These are phyloP conservation scores for Nicotiana undulata DNA, from an alignment of 257 asterid species.

Conservation along the genomic window DNA sequence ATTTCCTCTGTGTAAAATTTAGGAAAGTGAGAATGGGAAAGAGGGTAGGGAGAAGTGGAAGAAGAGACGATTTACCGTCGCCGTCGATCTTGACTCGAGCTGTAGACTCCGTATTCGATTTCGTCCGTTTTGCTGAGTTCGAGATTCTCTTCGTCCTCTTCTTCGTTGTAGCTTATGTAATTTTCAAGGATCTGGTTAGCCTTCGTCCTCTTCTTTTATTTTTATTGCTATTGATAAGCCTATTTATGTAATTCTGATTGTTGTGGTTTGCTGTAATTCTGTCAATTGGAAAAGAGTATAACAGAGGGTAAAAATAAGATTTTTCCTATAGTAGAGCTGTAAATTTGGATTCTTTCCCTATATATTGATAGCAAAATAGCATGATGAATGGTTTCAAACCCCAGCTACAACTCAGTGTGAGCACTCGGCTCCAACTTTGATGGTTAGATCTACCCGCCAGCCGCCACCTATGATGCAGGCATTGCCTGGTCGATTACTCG, in stretches of 20 bases:
- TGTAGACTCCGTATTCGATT: slow-evolving; percentile 55
- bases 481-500: too few species aligned
- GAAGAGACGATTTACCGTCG: slow-evolving; percentile 15
- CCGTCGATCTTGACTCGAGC: slow-evolving; percentile 52
- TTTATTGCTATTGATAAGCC: too few species aligned
- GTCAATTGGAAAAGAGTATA: too few species aligned
- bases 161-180: slow-evolving; percentile 54
- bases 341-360: too few species aligned
- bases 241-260: too few species aligned
- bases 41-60: slow-evolving; percentile 4
- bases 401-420: too few species aligned
- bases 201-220: not conserved
- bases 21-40: slow-evolving; percentile 11
- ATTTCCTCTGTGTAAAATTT: not conserved
- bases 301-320: too few species aligned
- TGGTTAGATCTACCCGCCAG: too few species aligned
- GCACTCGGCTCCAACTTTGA: too few species aligned
- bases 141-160: slow-evolving; percentile 89
- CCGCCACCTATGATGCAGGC: too few species aligned
- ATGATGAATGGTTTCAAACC: not conserved
- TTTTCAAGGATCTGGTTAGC: slow-evolving; percentile 88
- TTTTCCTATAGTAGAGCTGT: too few species aligned
- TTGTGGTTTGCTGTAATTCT: too few species aligned
- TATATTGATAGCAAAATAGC: not conserved
- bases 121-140: slow-evolving; percentile 75